Conservation (phyloP, 345 rosid genomes). For the Noccaea bulbosa region DNA sequence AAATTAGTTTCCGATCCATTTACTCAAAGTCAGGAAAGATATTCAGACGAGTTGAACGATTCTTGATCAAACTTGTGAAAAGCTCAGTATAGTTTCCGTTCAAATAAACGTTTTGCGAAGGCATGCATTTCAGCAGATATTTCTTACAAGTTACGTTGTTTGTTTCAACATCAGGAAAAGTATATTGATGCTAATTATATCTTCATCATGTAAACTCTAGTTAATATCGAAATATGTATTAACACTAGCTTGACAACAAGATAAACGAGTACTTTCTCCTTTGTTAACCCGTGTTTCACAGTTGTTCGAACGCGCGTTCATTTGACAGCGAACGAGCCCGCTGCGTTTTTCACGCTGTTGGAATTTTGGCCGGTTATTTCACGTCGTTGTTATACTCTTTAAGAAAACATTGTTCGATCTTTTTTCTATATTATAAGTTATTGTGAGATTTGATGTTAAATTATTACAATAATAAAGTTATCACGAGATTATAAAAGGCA, state of each 20-base stretch:
- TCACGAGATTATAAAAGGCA: not conserved
- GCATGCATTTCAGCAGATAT: not conserved
- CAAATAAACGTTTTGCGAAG: slow-evolving; percentile 7
- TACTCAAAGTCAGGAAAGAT: slow-evolving; percentile 14
- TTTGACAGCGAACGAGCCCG: not conserved
- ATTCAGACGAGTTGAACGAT: slow-evolving; percentile 28
- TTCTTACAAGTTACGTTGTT: not conserved
- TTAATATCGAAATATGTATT: not conserved
- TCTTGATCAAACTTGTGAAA: slow-evolving; percentile 25
- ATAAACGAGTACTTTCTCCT: slow-evolving; percentile 10
- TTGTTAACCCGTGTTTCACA: not conserved
- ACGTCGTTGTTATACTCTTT: not conserved
- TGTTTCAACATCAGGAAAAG: slow-evolving; percentile 18
- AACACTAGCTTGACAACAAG: not conserved
- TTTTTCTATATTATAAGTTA: not conserved
- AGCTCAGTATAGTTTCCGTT: not conserved
- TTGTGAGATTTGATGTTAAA: not conserved
- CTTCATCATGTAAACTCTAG: not conserved
- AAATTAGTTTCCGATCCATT: not conserved
- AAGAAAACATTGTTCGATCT: not conserved
- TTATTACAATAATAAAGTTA: not conserved
- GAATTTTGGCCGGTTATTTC: not conserved
- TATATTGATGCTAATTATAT: slow-evolving; percentile 15
- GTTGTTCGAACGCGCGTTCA: slow-evolving; percentile 18
- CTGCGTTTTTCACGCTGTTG: slow-evolving; percentile 23